These are phyloP conservation scores for Lobulomyces angularis DNA, from an alignment of 192 early-diverging fungal genomes.

Conservation along the genomic window DNA sequence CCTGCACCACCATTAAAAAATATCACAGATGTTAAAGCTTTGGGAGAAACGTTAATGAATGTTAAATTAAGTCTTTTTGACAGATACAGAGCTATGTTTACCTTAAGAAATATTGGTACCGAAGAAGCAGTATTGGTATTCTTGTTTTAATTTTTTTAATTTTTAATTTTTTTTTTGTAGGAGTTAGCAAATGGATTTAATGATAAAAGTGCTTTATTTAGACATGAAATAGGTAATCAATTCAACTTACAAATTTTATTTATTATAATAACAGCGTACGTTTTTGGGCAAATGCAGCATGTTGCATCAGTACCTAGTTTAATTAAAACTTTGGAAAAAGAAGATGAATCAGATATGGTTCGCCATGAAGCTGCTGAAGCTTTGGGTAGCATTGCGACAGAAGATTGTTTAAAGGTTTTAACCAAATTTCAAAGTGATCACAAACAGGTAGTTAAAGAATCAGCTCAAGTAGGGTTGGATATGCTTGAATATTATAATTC, in stretches of 20 bases:
- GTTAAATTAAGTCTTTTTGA: slow-evolving; percentile 66
- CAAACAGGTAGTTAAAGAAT: slow-evolving; percentile 78
- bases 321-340: slow-evolving; percentile 60
- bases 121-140: slow-evolving; percentile 58
- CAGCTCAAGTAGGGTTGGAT: slow-evolving; percentile 85
- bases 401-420: slow-evolving; percentile 65
- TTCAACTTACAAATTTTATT: neutral
- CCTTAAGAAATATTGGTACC: slow-evolving; percentile 72
- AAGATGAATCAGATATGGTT: slow-evolving; percentile 77
- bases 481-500: slow-evolving; percentile 88
- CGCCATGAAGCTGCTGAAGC: slow-evolving; percentile 97
- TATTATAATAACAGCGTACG: slow-evolving; percentile 48
- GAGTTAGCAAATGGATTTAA: slow-evolving; percentile 76
- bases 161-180: neutral
- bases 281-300: slow-evolving; percentile 97
- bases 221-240: slow-evolving; percentile 66
- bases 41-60: slow-evolving; percentile 55
- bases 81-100: slow-evolving; percentile 91
- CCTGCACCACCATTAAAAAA: slow-evolving; percentile 70
- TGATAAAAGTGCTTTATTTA: slow-evolving; percentile 67
- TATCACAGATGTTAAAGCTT: slow-evolving; percentile 48
- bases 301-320: slow-evolving; percentile 77
- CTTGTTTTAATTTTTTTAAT: neutral
- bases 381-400: slow-evolving; percentile 84
- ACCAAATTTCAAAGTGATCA: slow-evolving; percentile 59